Evolutionary conservation across 352 stramenopile species (phyloP), one percentile per base, ranked within the genome.

Genomic region (Globisporangium nunn): DNA sequence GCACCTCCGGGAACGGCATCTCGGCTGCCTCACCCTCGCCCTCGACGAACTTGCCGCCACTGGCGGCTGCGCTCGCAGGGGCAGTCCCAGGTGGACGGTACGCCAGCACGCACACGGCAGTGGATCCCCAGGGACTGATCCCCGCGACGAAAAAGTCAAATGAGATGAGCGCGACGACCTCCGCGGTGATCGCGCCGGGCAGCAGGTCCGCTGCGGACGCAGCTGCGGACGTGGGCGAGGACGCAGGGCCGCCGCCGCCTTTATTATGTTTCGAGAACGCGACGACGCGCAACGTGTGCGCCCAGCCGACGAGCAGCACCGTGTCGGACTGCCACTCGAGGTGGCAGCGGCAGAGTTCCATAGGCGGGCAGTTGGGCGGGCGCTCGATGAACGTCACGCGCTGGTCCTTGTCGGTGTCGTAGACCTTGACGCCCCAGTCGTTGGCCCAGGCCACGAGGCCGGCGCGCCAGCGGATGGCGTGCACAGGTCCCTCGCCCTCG

Each of bases 341-440:
- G 64, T 93, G 81, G 44, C 81, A 91, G 1, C 74, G 75, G 65
- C 84, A 91, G 15, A 93, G 68, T 56, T 93, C 84, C 74, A 93
- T 87, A 0, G 84, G 84, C 4, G 84, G 84, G 52, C 84, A 93
- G 50, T 84, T 86, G 2, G 75, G 74, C 7, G 84, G 84, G 2
- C 81, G 75, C 55, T 93, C 84, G 56, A 93, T 80, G 61, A 88
- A 93, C 61, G 84, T 93, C 47, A 93, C 74, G 37, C 81, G 81
- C 53, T 85, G 74, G 50, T 91, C 84, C 29, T 72, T 75, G 10
- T 85, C 74, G 1, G 80, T 67, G 56, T 93, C 80, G 52, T 93
- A 93, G 2, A 93, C 81, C 56, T 93, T 93, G 18, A 93, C 81
- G 45, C 84, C 84, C 81, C 81, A 93, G 59, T 93, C 84, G 54